Percentiles rank a stretch among this genome's conserved stretches.
Evolutionary conservation across 2,329 filamentous ascomycete species (phyloP).

Genomic region (Huntiella bhutanensis): DNA sequence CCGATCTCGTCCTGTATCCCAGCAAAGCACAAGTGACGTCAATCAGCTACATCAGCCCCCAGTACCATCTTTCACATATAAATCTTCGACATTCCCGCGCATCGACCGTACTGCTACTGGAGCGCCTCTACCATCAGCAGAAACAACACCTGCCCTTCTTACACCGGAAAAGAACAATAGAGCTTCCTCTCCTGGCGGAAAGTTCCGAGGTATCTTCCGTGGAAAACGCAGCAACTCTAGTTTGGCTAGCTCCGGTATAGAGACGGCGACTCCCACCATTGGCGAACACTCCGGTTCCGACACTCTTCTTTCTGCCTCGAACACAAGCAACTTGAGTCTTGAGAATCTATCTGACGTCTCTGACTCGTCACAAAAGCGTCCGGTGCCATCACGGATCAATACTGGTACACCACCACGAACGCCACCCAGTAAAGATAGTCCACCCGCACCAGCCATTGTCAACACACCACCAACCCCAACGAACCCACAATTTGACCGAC

Average conservation of each 20-base stretch:
- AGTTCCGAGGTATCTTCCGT: conserved; percentile 52
- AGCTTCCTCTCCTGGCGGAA: conserved; percentile 50
- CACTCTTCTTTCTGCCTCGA: background rate
- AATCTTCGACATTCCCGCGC: conserved; percentile 7
- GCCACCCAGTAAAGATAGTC: conserved; percentile 21
- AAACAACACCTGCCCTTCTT: conserved; percentile 17
- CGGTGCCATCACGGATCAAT: conserved; percentile 6
- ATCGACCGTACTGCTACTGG: conserved; percentile 3
- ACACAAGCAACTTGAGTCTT: no score
- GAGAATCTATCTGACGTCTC: no score
- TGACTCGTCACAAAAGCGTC: background rate
- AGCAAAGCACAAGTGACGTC: background rate
- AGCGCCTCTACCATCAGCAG: background rate
- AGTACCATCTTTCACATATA: conserved; percentile 5
- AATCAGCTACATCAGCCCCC: background rate
- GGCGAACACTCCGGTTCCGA: background rate
- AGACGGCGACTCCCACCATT: no score
- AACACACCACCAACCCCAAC: conserved; percentile 49
- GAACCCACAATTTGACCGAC: conserved; percentile 19
- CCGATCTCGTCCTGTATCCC: conserved; percentile 6
- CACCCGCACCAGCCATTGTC: conserved; percentile 35
- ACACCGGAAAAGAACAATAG: conserved; percentile 27
- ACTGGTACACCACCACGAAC: conserved; percentile 25
- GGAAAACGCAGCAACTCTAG: conserved; percentile 27
- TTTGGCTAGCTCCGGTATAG: conserved; percentile 15